phyloP scores from a whole-genome alignment of 1,139 yeast species.

The Pichia sp. region DNA sequence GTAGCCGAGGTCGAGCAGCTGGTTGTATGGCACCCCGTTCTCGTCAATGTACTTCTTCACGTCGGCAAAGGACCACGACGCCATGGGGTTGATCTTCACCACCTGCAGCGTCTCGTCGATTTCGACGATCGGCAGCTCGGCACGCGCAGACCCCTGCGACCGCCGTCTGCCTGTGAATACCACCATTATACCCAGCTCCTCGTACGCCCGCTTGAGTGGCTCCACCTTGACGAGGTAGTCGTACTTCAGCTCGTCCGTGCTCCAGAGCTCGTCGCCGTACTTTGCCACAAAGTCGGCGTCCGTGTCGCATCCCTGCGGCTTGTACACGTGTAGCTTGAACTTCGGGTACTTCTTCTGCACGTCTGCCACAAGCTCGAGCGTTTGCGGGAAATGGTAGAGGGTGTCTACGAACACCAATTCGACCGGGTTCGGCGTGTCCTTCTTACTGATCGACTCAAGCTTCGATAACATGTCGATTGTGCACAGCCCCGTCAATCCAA shows the following conservation, averaged over 20 bases:
- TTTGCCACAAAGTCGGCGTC: slow-evolving; percentile 62
- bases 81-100: slow-evolving; percentile 84
- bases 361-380: slow-evolving; percentile 64
- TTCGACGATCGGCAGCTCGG: slow-evolving; percentile 71
- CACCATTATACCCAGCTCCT: slow-evolving; percentile 64
- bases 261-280: slow-evolving; percentile 83
- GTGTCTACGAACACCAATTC: slow-evolving; percentile 89
- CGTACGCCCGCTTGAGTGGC: slow-evolving; percentile 84
- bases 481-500: slow-evolving; percentile 88
- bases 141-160: slow-evolving; percentile 85
- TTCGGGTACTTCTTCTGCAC: slow-evolving; percentile 55
- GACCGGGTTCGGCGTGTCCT: slow-evolving; percentile 39
- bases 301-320: slow-evolving; percentile 53
- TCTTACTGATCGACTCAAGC: slow-evolving; percentile 30
- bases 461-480: slow-evolving; percentile 81
- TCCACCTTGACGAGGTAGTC: slow-evolving; percentile 90
- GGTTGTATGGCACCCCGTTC: slow-evolving; percentile 80
- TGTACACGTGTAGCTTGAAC: slow-evolving; percentile 54
- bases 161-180: slow-evolving; percentile 90
- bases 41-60: slow-evolving; percentile 67
- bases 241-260: slow-evolving; percentile 70
- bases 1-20: slow-evolving; percentile 77
- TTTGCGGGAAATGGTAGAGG: slow-evolving; percentile 88
- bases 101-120: slow-evolving; percentile 64
- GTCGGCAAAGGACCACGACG: slow-evolving; percentile 73